Evolutionary conservation across 2,329 filamentous ascomycete genomes (phyloP).

Genomic region (Claviceps sp.): DNA sequence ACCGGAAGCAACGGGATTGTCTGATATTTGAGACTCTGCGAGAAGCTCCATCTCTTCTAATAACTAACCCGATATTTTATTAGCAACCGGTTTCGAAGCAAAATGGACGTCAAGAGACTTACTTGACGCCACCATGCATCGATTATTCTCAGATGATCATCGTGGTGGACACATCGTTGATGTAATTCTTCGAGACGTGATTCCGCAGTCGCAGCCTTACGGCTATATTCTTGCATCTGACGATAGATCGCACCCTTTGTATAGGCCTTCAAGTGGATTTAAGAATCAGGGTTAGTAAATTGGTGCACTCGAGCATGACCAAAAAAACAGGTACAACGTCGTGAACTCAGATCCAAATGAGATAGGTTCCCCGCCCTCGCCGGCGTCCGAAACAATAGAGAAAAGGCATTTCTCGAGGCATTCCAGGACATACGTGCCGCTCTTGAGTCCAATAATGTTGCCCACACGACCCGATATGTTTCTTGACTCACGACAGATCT

Average conservation of each 20-base stretch:
- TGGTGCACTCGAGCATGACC: neutral
- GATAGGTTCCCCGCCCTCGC: neutral
- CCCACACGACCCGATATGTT: conserved; percentile 1
- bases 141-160: conserved; percentile 82
- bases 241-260: conserved; percentile 88
- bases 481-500: neutral
- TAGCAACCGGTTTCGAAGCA: neutral
- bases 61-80: conserved; percentile 27
- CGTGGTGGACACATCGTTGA: conserved; percentile 67
- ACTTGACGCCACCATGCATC: conserved; percentile 95
- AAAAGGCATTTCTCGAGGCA: neutral
- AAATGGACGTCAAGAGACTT: conserved; percentile 17
- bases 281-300: neutral
- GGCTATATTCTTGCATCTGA: conserved; percentile 96
- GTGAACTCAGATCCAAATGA: neutral
- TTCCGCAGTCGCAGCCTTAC: conserved; percentile 73
- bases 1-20: conserved; percentile 13
- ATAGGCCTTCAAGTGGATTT: conserved; percentile 18
- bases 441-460: neutral
- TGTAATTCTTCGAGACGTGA: conserved; percentile 66
- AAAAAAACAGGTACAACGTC: neutral
- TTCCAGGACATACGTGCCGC: neutral
- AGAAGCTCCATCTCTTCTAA: conserved; percentile 51
- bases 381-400: neutral
- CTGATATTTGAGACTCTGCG: conserved; percentile 32